Conservation (phyloP, 2,329 filamentous ascomycete genomes). For the Aspergillus felis region DNA sequence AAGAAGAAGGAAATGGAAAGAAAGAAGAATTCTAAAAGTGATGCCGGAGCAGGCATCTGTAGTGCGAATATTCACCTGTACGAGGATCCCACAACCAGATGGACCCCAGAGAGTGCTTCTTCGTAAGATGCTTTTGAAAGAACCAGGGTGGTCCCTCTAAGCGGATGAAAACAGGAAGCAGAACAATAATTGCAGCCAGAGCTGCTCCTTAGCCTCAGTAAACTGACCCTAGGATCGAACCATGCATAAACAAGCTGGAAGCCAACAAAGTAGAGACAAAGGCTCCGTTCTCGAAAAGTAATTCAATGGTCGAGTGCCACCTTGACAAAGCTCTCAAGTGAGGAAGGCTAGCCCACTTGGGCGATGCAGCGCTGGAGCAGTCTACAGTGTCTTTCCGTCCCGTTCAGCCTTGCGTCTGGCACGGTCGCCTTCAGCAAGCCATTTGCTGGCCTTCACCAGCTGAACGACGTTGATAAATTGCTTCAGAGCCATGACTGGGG, state of each 20-base stretch:
- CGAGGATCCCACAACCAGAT: slow-evolving; percentile 1
- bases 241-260: slow-evolving; percentile 23
- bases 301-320: neutral
- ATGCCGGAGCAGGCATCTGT: slow-evolving; percentile 1
- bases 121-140: neutral
- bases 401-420: slow-evolving; percentile 55
- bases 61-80: slow-evolving; percentile 4
- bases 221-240: slow-evolving; percentile 29
- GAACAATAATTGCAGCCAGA: slow-evolving; percentile 8
- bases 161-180: slow-evolving; percentile 11
- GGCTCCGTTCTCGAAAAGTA: neutral
- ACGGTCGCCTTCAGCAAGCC: slow-evolving; percentile 88
- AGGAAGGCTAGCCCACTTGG: neutral
- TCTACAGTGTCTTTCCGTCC: slow-evolving; percentile 24
- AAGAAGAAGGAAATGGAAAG: slow-evolving; percentile 3
- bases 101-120: neutral
- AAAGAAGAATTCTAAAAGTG: slow-evolving; percentile 3
- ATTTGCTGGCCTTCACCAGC: slow-evolving; percentile 85
- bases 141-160: slow-evolving; percentile 1
- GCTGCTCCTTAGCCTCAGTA: slow-evolving; percentile 10
- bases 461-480: slow-evolving; percentile 93
- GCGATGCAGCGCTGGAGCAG: neutral
- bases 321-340: neutral
- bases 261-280: slow-evolving; percentile 9
- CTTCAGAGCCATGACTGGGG: slow-evolving; percentile 85